Conservation (phyloP, 345 rosid species). For the Hibiscus tridactylites region DNA sequence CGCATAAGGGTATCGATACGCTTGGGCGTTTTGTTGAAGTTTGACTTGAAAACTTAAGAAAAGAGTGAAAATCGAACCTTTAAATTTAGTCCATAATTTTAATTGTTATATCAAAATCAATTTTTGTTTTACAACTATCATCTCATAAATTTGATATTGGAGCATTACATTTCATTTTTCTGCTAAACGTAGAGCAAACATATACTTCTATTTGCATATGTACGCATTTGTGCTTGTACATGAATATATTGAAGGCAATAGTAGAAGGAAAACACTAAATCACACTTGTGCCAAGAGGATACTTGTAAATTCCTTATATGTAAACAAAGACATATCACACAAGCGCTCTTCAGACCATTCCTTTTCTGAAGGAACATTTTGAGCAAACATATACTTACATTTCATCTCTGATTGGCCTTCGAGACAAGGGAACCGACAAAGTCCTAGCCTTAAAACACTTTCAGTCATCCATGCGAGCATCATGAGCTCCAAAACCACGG, state of each 20-base stretch:
- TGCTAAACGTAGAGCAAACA: neutral
- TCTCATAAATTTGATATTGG: too few species aligned
- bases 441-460: slow-evolving; percentile 59
- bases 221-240: neutral
- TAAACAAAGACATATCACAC: slow-evolving; percentile 48
- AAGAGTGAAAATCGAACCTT: too few species aligned
- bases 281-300: slow-evolving; percentile 1
- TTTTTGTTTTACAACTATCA: too few species aligned
- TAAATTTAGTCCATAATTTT: too few species aligned
- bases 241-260: neutral
- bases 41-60: too few species aligned
- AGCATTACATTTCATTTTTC: neutral
- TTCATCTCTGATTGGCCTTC: slow-evolving; percentile 27
- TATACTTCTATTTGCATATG: neutral
- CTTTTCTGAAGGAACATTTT: slow-evolving; percentile 39
- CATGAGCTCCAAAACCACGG: slow-evolving; percentile 62
- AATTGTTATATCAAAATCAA: too few species aligned
- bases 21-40: too few species aligned
- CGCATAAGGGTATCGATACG: too few species aligned
- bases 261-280: neutral
- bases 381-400: slow-evolving; percentile 5
- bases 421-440: slow-evolving; percentile 68
- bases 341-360: slow-evolving; percentile 50
- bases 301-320: slow-evolving; percentile 94
- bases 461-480: slow-evolving; percentile 71